Conservation (phyloP, 225 moss, liverwort and hornwort genomes). For the Thuidium tamariscinum region DNA sequence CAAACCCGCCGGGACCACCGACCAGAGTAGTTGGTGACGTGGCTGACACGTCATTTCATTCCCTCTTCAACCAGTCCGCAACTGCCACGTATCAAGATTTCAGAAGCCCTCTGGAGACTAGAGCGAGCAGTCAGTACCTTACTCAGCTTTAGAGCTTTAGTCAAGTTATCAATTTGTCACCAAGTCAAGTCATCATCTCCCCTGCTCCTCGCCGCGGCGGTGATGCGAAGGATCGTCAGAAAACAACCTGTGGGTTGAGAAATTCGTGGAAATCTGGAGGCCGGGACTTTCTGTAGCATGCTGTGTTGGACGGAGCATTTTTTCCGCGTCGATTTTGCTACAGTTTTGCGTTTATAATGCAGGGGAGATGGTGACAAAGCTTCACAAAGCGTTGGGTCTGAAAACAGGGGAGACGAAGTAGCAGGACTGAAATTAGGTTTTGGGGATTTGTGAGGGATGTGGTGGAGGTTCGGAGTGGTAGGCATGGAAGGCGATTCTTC, state of each 20-base stretch:
- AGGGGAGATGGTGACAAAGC: background rate
- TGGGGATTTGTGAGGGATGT: background rate
- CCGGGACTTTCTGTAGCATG: background rate
- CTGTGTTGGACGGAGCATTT: too few species aligned
- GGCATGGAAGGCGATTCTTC: background rate
- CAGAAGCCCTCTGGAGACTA: too few species aligned
- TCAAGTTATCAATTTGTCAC: background rate
- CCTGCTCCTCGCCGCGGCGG: background rate
- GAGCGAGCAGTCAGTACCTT: background rate
- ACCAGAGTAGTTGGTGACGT: background rate
- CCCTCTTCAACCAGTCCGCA: rapidly evolving
- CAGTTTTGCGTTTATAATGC: background rate
- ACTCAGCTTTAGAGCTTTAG: background rate
- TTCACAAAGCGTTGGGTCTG: background rate
- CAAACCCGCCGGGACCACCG: background rate
- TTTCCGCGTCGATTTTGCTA: background rate
- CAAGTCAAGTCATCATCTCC: background rate
- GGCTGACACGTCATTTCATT: background rate
- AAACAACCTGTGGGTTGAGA: background rate
- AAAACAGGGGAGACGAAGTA: background rate
- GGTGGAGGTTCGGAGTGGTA: background rate
- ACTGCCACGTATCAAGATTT: background rate
- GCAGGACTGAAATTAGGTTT: background rate
- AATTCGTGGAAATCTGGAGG: background rate
- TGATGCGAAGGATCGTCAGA: background rate